These are phyloP conservation scores for Aureobasidium pullulans DNA, from an alignment of 2,329 filamentous ascomycete genomes.

Conservation along the genomic window DNA sequence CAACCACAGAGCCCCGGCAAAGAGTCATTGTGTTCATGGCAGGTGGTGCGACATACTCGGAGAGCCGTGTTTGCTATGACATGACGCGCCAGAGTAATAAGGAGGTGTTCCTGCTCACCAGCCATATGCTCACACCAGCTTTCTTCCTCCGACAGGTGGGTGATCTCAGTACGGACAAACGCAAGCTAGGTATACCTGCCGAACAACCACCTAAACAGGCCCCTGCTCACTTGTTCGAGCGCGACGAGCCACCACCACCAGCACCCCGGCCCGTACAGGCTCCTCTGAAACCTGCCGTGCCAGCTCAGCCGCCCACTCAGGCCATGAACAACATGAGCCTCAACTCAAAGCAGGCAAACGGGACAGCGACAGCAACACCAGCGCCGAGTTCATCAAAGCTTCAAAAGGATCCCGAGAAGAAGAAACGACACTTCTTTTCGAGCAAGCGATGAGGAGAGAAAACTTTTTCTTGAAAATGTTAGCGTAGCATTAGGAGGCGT, in stretches of 20 bases:
- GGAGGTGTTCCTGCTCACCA: constrained; percentile 82
- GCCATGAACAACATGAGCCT: constrained; percentile 52
- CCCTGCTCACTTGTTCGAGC: constrained; percentile 79
- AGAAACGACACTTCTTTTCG: constrained; percentile 51
- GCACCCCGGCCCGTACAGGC: constrained; percentile 25
- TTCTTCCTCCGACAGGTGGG: constrained; percentile 77
- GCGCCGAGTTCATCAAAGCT: constrained; percentile 29
- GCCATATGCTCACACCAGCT: constrained; percentile 83
- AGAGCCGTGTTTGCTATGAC: constrained; percentile 84
- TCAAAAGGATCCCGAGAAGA: constrained; percentile 53
- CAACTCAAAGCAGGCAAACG: constrained; percentile 26
- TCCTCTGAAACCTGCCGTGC: constrained; percentile 19
- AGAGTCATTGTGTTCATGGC: constrained; percentile 91
- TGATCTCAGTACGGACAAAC: constrained; percentile 68
- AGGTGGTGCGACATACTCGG: constrained; percentile 88
- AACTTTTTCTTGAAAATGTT: background rate
- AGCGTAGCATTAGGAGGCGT: constrained; percentile 9
- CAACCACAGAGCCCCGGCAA: constrained; percentile 70
- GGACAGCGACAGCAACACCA: constrained; percentile 24
- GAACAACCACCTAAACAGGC: constrained; percentile 75
- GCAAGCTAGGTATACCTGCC: constrained; percentile 69
- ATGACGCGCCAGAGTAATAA: constrained; percentile 62
- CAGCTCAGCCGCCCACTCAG: constrained; percentile 43
- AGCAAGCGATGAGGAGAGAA: constrained; percentile 21
- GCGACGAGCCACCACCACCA: constrained; percentile 38